These are phyloP conservation scores for Erythrophleum fordii DNA, from an alignment of 306 rosid species.

Conservation along the genomic window DNA sequence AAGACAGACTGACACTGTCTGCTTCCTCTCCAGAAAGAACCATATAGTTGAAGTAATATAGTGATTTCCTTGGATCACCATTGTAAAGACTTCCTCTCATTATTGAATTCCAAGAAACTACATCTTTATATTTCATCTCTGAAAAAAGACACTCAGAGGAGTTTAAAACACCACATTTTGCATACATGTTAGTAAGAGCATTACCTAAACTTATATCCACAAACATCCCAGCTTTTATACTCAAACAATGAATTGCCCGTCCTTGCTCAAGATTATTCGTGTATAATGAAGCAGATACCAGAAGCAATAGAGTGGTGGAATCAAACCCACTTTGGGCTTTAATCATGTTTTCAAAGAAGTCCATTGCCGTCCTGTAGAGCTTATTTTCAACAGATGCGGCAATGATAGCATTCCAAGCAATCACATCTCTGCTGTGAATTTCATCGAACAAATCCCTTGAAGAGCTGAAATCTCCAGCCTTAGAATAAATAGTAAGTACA, in stretches of 20 bases:
- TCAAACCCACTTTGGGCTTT: constrained; percentile 47
- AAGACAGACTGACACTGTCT: constrained; percentile 50
- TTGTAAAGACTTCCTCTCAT: constrained; percentile 57
- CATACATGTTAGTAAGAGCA: constrained; percentile 59
- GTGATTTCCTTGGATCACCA: constrained; percentile 40
- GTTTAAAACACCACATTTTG: constrained; percentile 51
- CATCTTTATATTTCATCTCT: constrained; percentile 52
- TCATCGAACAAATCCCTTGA: constrained; percentile 54
- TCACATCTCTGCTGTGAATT: constrained; percentile 48
- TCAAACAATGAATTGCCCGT: constrained; percentile 50
- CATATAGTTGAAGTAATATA: constrained; percentile 51
- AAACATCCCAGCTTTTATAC: constrained; percentile 58
- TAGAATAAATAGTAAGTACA: constrained; percentile 54
- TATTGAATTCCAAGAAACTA: constrained; percentile 63
- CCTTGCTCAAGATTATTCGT: constrained; percentile 50
- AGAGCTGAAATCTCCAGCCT: constrained; percentile 47
- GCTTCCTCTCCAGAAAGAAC: constrained; percentile 38
- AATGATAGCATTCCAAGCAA: constrained; percentile 63
- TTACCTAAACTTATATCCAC: constrained; percentile 48
- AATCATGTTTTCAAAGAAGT: constrained; percentile 49
- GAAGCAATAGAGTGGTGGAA: constrained; percentile 65
- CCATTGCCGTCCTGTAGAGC: constrained; percentile 42
- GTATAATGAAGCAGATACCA: constrained; percentile 47
- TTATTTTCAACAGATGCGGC: constrained; percentile 52
- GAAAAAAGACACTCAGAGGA: constrained; percentile 48